These are phyloP conservation scores for Tarenaya hassleriana DNA, from an alignment of 345 rosid genomes.

Conservation along the genomic window DNA sequence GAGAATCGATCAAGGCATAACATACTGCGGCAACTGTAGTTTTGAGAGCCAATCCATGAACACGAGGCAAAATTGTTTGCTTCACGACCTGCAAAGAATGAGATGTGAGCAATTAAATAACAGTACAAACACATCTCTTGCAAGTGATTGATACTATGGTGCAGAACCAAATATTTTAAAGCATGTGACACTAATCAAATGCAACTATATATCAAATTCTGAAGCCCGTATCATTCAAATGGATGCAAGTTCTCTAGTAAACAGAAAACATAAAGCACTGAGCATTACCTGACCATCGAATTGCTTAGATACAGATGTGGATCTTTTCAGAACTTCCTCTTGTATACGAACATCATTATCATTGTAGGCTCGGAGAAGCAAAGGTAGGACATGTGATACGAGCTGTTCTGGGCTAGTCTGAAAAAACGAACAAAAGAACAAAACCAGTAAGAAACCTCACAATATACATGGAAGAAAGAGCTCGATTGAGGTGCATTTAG, in stretches of 20 bases:
- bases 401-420: conserved; percentile 71
- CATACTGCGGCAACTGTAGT: conserved; percentile 98
- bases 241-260: too few species aligned
- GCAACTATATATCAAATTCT: too few species aligned
- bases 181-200: too few species aligned
- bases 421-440: conserved; percentile 32
- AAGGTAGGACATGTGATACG: conserved; percentile 62
- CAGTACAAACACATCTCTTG: too few species aligned
- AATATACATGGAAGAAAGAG: background rate
- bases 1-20: conserved; percentile 5
- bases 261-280: conserved; percentile 2
- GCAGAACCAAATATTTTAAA: too few species aligned
- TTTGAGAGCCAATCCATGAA: conserved; percentile 92
- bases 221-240: too few species aligned
- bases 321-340: conserved; percentile 83
- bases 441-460: conserved; percentile 2
- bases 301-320: conserved; percentile 63
- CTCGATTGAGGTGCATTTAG: conserved; percentile 8
- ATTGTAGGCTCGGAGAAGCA: conserved; percentile 88
- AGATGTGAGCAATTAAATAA: background rate
- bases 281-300: conserved; percentile 75
- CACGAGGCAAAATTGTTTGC: conserved; percentile 88
- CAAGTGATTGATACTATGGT: too few species aligned
- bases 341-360: conserved; percentile 93
- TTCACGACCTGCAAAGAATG: conserved; percentile 60